These are phyloP conservation scores for Claviceps pazoutovae DNA, from an alignment of 2,329 filamentous ascomycete genomes.

Conservation along the genomic window DNA sequence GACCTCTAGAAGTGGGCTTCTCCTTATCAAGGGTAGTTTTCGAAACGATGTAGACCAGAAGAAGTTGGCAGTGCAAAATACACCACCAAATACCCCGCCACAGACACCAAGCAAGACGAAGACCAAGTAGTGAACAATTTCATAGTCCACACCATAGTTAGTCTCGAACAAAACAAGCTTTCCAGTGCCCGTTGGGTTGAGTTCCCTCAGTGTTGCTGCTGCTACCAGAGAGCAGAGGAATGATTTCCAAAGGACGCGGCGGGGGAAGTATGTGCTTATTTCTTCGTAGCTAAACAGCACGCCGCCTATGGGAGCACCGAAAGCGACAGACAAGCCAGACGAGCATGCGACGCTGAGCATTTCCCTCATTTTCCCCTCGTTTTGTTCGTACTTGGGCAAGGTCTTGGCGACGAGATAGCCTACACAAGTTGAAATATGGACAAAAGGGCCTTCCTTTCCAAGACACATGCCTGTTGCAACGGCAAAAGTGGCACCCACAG, in stretches of 20 bases:
- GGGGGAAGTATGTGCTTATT: slow-evolving; percentile 45
- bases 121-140: slow-evolving; percentile 39
- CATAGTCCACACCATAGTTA: slow-evolving; percentile 41
- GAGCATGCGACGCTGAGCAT: slow-evolving; percentile 44
- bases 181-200: slow-evolving; percentile 47
- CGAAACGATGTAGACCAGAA: slow-evolving; percentile 42
- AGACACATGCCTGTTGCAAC: slow-evolving; percentile 46
- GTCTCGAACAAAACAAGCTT: slow-evolving; percentile 48
- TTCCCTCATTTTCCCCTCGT: slow-evolving; percentile 43
- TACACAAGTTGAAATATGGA: slow-evolving; percentile 45
- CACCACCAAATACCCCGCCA: slow-evolving; percentile 44
- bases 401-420: slow-evolving; percentile 35
- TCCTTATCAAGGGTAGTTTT: slow-evolving; percentile 35
- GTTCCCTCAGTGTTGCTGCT: slow-evolving; percentile 37
- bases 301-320: slow-evolving; percentile 47
- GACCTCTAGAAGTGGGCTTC: slow-evolving; percentile 41
- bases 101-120: slow-evolving; percentile 41
- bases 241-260: slow-evolving; percentile 40
- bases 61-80: slow-evolving; percentile 45
- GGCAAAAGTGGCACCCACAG: slow-evolving; percentile 42
- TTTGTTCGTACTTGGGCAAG: slow-evolving; percentile 44
- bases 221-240: slow-evolving; percentile 44
- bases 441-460: slow-evolving; percentile 48
- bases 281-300: slow-evolving; percentile 48
- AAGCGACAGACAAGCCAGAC: slow-evolving; percentile 43